A percentile compares a stretch with the other conserved stretches of the same genome.
Conservation (phyloP, 2,329 filamentous ascomycete genomes). For the Aspergillus udagawae region DNA sequence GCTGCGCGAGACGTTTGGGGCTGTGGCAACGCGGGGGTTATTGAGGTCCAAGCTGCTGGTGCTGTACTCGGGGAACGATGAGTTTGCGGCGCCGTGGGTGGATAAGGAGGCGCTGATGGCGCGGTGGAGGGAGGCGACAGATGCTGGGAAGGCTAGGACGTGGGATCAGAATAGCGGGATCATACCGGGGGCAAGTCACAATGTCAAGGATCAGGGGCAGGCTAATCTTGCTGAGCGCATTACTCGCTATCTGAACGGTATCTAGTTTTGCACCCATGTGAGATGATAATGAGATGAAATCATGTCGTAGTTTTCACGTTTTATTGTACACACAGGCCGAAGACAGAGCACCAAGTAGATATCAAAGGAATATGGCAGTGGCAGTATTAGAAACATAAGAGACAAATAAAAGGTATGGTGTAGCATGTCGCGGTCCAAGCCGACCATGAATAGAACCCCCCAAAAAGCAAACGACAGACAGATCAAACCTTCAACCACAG, state of each 20-base stretch:
- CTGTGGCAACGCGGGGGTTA: slow-evolving; percentile 34
- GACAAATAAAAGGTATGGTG: neutral
- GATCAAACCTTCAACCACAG: slow-evolving; percentile 71
- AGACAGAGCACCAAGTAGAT: slow-evolving; percentile 9
- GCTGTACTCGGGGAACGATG: slow-evolving; percentile 45
- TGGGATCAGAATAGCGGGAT: slow-evolving; percentile 51
- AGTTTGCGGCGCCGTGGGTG: slow-evolving; percentile 41
- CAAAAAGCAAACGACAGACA: no score
- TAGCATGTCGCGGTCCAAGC: neutral
- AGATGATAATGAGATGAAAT: neutral
- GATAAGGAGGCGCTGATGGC: slow-evolving; percentile 43
- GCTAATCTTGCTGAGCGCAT: slow-evolving; percentile 36
- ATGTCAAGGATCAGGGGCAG: slow-evolving; percentile 47
- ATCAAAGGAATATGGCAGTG: neutral
- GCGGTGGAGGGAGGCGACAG: slow-evolving; percentile 41
- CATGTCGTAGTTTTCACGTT: neutral
- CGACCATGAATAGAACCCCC: neutral
- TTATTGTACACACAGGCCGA: slow-evolving; percentile 2
- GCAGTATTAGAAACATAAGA: slow-evolving; percentile 8
- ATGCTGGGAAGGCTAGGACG: slow-evolving; percentile 32
- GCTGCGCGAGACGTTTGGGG: slow-evolving; percentile 62
- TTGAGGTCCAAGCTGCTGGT: slow-evolving; percentile 40
- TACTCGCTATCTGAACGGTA: slow-evolving; percentile 30
- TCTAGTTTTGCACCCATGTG: slow-evolving; percentile 5
- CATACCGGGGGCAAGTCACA: slow-evolving; percentile 48